Conservation (phyloP, 768 basidiomycete genomes). For the Podaxis sp. region DNA sequence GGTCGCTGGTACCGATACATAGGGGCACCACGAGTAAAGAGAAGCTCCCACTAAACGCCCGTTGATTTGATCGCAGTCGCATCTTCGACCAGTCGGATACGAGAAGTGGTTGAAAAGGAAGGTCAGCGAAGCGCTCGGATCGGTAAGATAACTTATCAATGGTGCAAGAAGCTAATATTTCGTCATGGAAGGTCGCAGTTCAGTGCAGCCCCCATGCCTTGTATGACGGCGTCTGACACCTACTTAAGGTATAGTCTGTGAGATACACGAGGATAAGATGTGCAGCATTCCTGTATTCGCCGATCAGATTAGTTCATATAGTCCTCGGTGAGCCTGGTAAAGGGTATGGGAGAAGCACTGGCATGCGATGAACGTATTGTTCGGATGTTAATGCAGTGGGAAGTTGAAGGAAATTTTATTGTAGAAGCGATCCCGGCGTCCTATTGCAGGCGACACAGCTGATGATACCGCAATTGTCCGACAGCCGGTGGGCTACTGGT, state of each 20-base stretch:
- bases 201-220: not conserved
- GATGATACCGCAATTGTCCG: not conserved
- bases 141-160: not conserved
- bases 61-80: not conserved
- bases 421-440: not conserved
- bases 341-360: not conserved
- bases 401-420: not conserved
- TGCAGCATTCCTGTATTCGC: not conserved
- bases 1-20: not conserved
- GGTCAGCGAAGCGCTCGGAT: not conserved
- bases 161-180: not conserved
- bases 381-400: not conserved
- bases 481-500: not conserved
- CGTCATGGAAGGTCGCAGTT: not conserved
- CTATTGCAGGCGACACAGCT: not conserved
- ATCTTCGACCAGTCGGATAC: not conserved
- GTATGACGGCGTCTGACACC: not conserved
- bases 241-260: not conserved
- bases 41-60: not conserved
- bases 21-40: not conserved
- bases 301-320: not conserved
- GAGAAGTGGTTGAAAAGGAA: not conserved
- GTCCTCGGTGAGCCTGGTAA: not conserved
- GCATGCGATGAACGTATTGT: not conserved
- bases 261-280: not conserved